Base-by-base conservation (phyloP, 805 yeast genomes). In the Candida verbasci region DNA sequence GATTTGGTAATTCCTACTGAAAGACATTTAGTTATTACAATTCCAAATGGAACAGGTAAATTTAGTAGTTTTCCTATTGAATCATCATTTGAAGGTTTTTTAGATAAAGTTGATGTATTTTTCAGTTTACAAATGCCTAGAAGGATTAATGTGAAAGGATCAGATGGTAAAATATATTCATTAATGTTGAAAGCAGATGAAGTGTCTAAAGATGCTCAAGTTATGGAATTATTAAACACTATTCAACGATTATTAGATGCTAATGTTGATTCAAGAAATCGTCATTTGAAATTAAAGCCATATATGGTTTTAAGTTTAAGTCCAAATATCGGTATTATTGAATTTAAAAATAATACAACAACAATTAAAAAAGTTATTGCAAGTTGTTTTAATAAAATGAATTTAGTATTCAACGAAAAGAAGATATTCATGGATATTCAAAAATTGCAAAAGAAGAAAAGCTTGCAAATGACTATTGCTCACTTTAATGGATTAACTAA, bases 151-250 rank as follows among this genome's bases (percentile, higher is more conserved):
- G 63, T 91, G 3, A 58, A 76, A 26, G 98, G 97, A 0, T 77
- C 86, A 2, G 86, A 91, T 58, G 89, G 91, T 7, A 60, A 62
- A n/a, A 56, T 65, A 1, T 89, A 89, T 53, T 74, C 82, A 14
- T 70, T 93, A 11, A 70, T 93, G 62, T 81, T 95, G 48, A 93
- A 93, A 53, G 74, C 79, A 43, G 99, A 93, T 58, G 98, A 93
- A 62, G 80, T 94, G 14, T 66, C 97, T 45, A 94, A 94, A 52
- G 99, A 94, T 65, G 93, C 96, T 3, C 84, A 95, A 48, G 76
- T 91, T 35, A 84, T 84, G n/a, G 93, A 94, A 48, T 82, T 93
- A 48, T 86, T 97, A 0, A 78, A 86, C 1, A 82, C 88, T 58
- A 78, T 93, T 56, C 89, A 89, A 53, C 75, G 86, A 46, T 55